A percentile compares a stretch with the other conserved stretches of the same genome.
Conservation (phyloP, 1,139 yeast species). For the Yamadazyma dendronema region DNA sequence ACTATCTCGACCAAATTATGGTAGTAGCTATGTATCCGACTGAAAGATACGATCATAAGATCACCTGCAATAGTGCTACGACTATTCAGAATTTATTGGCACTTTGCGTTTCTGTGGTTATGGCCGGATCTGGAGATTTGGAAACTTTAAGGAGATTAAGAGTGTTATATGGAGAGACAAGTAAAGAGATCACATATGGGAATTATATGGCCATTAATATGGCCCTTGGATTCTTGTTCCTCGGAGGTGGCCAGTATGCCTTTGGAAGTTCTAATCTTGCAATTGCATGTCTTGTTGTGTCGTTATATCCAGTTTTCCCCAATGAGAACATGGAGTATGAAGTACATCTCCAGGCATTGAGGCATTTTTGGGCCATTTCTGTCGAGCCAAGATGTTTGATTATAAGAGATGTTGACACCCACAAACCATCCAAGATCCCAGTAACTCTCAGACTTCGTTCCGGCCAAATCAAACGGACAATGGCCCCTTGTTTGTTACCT, state of each 20-base stretch:
- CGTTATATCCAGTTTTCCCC: constrained; percentile 77
- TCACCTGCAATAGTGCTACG: constrained; percentile 56
- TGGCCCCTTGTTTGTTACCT: constrained; percentile 73
- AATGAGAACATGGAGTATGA: constrained; percentile 41
- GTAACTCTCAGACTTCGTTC: constrained; percentile 45
- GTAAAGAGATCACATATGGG: constrained; percentile 56
- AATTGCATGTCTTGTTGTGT: constrained; percentile 68
- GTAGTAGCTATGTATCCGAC: constrained; percentile 50
- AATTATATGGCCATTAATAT: constrained; percentile 76
- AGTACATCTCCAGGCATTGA: constrained; percentile 76
- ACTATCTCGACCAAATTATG: constrained; percentile 61
- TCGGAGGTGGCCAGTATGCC: constrained; percentile 93
- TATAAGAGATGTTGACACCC: constrained; percentile 65
- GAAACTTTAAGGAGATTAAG: constrained; percentile 73
- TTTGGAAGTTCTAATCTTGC: constrained; percentile 64
- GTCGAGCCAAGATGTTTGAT: constrained; percentile 80
- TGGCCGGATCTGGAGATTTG: constrained; percentile 93
- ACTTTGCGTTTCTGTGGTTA: constrained; percentile 65
- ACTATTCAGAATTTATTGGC: constrained; percentile 61
- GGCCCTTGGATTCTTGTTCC: constrained; percentile 82
- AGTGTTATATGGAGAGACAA: constrained; percentile 59
- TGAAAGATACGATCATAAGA: constrained; percentile 55
- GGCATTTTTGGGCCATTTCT: constrained; percentile 90
- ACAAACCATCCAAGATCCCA: constrained; percentile 51
- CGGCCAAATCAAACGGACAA: constrained; percentile 28